These are phyloP conservation scores for Aureobasidium sp. DNA, from an alignment of 2,329 filamentous ascomycete species.

Conservation along the genomic window DNA sequence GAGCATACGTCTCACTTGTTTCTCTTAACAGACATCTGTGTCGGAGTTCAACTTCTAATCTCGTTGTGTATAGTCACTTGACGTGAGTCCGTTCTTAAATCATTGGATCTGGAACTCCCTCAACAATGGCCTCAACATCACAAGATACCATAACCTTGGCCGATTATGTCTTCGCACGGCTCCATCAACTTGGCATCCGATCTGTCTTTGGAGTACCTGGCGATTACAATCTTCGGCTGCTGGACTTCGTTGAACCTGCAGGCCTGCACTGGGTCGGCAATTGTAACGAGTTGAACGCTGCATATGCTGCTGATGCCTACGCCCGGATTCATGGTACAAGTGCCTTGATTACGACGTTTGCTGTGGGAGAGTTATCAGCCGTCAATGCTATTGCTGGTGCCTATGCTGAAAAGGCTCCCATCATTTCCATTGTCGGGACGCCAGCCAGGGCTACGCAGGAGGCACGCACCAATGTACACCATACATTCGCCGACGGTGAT, in stretches of 20 bases:
- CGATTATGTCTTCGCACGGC: conserved; percentile 30
- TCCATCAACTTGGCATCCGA: conserved; percentile 35
- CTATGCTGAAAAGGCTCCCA: conserved; percentile 38
- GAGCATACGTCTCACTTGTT: background rate
- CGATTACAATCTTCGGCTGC: conserved; percentile 28
- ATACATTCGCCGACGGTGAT: conserved; percentile 48
- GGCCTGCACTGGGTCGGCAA: conserved; percentile 53
- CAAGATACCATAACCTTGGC: background rate
- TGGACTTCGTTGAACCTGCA: conserved; percentile 48
- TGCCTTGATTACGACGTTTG: conserved; percentile 36
- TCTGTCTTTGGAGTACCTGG: conserved; percentile 39
- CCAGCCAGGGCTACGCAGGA: conserved; percentile 33
- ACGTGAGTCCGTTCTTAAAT: background rate
- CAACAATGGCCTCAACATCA: background rate
- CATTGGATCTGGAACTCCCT: background rate
- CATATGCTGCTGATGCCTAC: conserved; percentile 29
- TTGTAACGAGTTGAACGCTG: conserved; percentile 50
- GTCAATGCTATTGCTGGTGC: conserved; percentile 39
- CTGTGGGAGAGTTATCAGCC: conserved; percentile 40
- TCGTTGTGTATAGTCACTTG: background rate
- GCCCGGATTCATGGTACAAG: background rate
- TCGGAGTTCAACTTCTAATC: background rate
- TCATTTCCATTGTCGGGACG: conserved; percentile 40
- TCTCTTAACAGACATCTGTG: background rate
- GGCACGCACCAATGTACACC: conserved; percentile 36